Conservation (phyloP, 495 filamentous ascomycete species). For the Xylaria castorea region DNA sequence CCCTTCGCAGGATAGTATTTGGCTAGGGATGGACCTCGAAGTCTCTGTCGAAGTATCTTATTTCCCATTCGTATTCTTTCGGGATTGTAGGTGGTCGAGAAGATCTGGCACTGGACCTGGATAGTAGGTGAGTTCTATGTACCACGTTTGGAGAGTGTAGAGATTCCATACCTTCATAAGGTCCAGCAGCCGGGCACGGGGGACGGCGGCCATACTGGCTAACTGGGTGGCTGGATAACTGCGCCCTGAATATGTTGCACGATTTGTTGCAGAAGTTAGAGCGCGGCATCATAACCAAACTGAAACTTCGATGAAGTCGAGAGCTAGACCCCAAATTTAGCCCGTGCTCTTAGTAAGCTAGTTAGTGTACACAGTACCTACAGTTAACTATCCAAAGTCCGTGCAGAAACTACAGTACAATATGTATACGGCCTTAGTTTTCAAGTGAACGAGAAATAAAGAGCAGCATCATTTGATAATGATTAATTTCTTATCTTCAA, state of each 20-base stretch:
- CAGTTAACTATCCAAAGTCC: neutral
- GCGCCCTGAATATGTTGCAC: neutral
- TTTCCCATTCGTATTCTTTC: constrained; percentile 79
- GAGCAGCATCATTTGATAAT: neutral
- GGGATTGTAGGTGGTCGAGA: constrained; percentile 90
- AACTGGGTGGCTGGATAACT: neutral
- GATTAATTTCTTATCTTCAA: neutral
- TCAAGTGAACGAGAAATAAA: neutral
- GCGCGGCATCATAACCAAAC: neutral
- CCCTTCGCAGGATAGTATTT: constrained; percentile 85
- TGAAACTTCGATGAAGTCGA: constrained; percentile 16
- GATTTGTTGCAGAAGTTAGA: neutral
- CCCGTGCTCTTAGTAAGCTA: constrained; percentile 3
- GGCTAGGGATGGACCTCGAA: constrained; percentile 77
- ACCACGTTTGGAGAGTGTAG: neutral
- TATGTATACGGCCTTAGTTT: neutral
- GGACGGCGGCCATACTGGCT: constrained; percentile 68
- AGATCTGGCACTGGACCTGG: constrained; percentile 88
- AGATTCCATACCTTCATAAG: constrained; percentile 72
- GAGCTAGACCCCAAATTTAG: constrained; percentile 3
- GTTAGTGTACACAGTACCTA: neutral
- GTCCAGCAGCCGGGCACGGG: constrained; percentile 74
- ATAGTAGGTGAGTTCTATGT: neutral
- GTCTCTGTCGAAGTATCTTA: constrained; percentile 83
- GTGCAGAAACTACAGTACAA: neutral